Base-by-base conservation (phyloP, 2,329 filamentous ascomycete genomes). In the Sporothrix globosa region DNA sequence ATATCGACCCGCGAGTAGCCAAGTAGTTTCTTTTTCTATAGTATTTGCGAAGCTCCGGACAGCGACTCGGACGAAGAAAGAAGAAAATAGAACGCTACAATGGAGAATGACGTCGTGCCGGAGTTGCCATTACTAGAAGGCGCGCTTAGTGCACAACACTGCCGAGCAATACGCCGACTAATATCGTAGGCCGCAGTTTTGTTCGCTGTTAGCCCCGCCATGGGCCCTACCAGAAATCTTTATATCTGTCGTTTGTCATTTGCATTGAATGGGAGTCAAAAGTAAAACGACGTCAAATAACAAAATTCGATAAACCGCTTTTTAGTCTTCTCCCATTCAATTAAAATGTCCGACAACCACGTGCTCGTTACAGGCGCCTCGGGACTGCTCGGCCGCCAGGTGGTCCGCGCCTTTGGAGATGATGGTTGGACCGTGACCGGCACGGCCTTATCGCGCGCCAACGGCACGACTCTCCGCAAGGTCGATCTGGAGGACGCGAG, bases 301-400 rank as follows among this genome's bases (percentile, higher is more conserved):
- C 11, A 9, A 9, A 41, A 41, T 39, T n/a, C 34, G 46, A 46
- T 46, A 63, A 44, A 2, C 41, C 60, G 27, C 53, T 17, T 6
- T 34, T n/a, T 7, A 46, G 6, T 14, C 3, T 6, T 13, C 21
- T 19, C 1, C 21, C 34, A 54, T 6, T 17, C 14, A 19, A 46
- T 9, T 11, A 34, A 67, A 39, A 69, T 69, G 67, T n/a, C 52
- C 39, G 30, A 85, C 34, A 61, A 61, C 46, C 58, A 39, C 24
- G 92, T 87, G 11, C 84, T 97, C 34, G 83, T 97, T 69, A 97
- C 93, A 7, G 93, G 93, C 70, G 93, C 92, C 50, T 95, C 91
- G 24, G 93, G 93, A 69, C 85, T 97, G 13, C 86, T 97, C 1
- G 93, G 94, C 65, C 88, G 93, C 56, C 89, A 96, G 79, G 91